Evolutionary conservation across 306 rosid species (phyloP).

Genomic region (Ziziphus jujuba): DNA sequence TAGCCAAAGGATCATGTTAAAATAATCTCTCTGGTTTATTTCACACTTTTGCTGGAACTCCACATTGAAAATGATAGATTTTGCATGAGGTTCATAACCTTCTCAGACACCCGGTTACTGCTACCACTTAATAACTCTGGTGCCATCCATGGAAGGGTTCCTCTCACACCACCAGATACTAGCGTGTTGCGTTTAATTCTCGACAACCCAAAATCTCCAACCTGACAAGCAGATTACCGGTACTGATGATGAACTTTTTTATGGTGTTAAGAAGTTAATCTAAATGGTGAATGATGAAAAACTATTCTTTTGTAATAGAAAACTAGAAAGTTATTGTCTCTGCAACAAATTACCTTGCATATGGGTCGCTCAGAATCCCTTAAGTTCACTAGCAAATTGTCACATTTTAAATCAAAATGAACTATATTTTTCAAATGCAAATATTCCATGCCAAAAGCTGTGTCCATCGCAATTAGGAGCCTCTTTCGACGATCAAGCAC

Average conservation of each 20-base stretch:
- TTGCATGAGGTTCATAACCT: constrained; percentile 50
- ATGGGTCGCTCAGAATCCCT: constrained; percentile 87
- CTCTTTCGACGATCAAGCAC: constrained; percentile 85
- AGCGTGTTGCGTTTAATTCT: constrained; percentile 87
- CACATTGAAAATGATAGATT: neutral
- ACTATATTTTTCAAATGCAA: constrained; percentile 88
- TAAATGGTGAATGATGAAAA: neutral
- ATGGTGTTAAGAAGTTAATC: neutral
- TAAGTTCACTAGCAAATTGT: constrained; percentile 89
- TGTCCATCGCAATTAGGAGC: constrained; percentile 84
- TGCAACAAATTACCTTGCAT: constrained; percentile 69
- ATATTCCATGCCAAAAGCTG: constrained; percentile 99
- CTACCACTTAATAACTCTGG: constrained; percentile 86
- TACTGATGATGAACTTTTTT: constrained; percentile 9
- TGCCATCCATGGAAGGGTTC: constrained; percentile 99
- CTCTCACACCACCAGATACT: constrained; percentile 91
- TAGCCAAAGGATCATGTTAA: constrained; percentile 13
- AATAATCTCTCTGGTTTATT: constrained; percentile 2
- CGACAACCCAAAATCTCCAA: constrained; percentile 91
- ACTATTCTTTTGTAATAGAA: neutral
- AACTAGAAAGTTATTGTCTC: neutral
- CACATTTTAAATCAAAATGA: constrained; percentile 95
- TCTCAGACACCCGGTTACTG: constrained; percentile 82
- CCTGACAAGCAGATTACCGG: constrained; percentile 48
- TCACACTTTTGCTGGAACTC: constrained; percentile 2